phyloP scores from a whole-genome alignment of 2,329 filamentous ascomycete genomes.

The Aspergillus sp. region DNA sequence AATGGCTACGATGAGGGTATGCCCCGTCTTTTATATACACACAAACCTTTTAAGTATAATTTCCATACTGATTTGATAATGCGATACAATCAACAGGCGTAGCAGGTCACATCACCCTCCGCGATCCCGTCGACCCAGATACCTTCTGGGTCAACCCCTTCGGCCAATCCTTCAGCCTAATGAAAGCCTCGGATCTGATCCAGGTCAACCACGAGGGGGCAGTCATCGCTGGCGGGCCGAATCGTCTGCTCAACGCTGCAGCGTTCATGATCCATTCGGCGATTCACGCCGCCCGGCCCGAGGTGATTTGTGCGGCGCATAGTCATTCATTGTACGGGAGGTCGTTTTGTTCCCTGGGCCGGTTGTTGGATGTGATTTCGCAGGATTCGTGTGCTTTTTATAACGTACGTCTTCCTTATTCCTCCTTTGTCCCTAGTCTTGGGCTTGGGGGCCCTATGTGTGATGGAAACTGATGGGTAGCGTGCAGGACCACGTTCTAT shows the following conservation, averaged over 20 bases:
- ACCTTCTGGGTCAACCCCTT: constrained; percentile 63
- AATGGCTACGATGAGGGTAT: constrained; percentile 46
- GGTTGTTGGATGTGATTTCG: constrained; percentile 37
- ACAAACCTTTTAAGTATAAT: neutral
- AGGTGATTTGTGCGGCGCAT: constrained; percentile 49
- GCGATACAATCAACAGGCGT: constrained; percentile 36
- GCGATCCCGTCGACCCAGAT: constrained; percentile 51
- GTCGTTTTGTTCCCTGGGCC: constrained; percentile 35
- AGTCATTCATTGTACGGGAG: constrained; percentile 48
- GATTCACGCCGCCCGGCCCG: constrained; percentile 48
- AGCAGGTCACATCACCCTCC: constrained; percentile 55
- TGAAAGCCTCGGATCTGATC: constrained; percentile 60
- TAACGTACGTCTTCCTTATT: constrained; percentile 23
- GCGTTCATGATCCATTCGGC: constrained; percentile 47
- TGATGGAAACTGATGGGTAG: neutral
- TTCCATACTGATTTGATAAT: neutral
- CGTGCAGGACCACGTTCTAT: constrained; percentile 42
- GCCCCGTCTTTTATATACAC: no score
- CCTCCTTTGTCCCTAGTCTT: neutral
- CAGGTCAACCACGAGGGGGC: constrained; percentile 54
- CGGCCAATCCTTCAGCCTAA: constrained; percentile 53
- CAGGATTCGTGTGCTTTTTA: constrained; percentile 41
- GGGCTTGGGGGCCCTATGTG: no score
- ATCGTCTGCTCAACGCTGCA: constrained; percentile 40
- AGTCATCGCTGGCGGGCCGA: constrained; percentile 54